Conservation (phyloP, 192 early-diverging fungal species). For the Allomyces javanicus region DNA sequence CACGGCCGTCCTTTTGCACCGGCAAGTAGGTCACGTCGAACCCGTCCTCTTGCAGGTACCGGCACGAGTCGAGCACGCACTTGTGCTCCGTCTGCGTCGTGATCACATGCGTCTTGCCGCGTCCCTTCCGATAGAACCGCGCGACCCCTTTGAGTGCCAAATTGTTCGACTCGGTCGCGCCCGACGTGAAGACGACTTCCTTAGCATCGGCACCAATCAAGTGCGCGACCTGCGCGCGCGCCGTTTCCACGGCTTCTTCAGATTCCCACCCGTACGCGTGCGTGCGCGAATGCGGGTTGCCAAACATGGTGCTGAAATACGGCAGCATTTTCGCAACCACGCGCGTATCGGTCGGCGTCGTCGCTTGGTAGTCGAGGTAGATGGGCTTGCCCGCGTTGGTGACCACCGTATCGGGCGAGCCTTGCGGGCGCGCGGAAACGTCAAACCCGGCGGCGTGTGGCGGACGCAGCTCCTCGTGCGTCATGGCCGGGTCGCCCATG, state of each 20-base stretch:
- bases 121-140: constrained; percentile 50
- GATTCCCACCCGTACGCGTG: constrained; percentile 95
- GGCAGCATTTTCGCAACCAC: constrained; percentile 89
- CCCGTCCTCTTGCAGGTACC: constrained; percentile 82
- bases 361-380: constrained; percentile 90
- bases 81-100: constrained; percentile 97
- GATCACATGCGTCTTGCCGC: constrained; percentile 85
- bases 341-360: constrained; percentile 77
- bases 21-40: constrained; percentile 91
- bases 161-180: constrained; percentile 95
- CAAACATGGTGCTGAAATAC: constrained; percentile 72
- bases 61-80: constrained; percentile 91
- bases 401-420: constrained; percentile 5
- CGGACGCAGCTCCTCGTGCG: too few species aligned
- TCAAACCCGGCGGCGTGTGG: too few species aligned
- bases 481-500: too few species aligned
- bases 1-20: constrained; percentile 60
- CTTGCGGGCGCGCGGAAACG: too few species aligned
- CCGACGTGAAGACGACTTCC: constrained; percentile 89
- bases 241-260: constrained; percentile 69
- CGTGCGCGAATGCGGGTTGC: constrained; percentile 92
- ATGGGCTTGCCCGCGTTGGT: constrained; percentile 42
- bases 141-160: constrained; percentile 84
- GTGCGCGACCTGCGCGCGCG: constrained; percentile 66
- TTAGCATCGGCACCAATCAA: constrained; percentile 86